phyloP scores from a whole-genome alignment of 2,329 filamentous ascomycete genomes.

The Exophiala calicioides region DNA sequence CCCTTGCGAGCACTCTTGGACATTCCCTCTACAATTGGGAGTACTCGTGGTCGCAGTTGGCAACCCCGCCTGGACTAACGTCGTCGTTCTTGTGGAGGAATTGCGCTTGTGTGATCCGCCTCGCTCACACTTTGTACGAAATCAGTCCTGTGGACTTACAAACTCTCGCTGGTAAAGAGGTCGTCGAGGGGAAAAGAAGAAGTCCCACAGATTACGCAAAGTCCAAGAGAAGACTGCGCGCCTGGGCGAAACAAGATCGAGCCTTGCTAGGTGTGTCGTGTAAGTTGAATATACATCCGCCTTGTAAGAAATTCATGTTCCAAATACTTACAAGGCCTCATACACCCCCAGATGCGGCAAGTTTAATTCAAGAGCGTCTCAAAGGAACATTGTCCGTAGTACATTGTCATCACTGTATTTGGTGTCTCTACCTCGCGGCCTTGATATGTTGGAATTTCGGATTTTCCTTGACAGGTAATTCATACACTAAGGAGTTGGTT shows the following conservation, averaged over 20 bases:
- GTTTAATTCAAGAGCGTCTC: slow-evolving; percentile 3
- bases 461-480: slow-evolving; percentile 6
- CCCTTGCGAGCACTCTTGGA: slow-evolving; percentile 1
- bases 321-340: not conserved
- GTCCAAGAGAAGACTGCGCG: slow-evolving; percentile 5
- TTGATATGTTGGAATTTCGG: slow-evolving; percentile 52
- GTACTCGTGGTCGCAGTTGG: slow-evolving; percentile 2
- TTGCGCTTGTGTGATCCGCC: slow-evolving; percentile 10
- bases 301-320: not conserved
- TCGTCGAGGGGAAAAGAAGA: slow-evolving; percentile 12
- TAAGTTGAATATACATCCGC: not conserved
- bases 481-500: slow-evolving; percentile 2
- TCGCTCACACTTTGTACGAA: slow-evolving; percentile 15
- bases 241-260: slow-evolving; percentile 13
- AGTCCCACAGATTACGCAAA: slow-evolving; percentile 10
- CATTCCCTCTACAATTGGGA: slow-evolving; percentile 11
- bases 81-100: slow-evolving; percentile 3
- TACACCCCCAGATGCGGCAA: slow-evolving; percentile 2
- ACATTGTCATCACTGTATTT: slow-evolving; percentile 54
- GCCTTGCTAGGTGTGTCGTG: slow-evolving; percentile 1
- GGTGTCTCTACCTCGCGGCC: slow-evolving; percentile 62
- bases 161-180: slow-evolving; percentile 9
- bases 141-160: slow-evolving; percentile 13
- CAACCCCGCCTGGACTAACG: not conserved
- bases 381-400: not conserved